A percentile compares a stretch with the other conserved stretches of the same genome.
These are phyloP conservation scores for Verticillium albo-atrum DNA, from an alignment of 2,329 filamentous ascomycete species.

Conservation along the genomic window DNA sequence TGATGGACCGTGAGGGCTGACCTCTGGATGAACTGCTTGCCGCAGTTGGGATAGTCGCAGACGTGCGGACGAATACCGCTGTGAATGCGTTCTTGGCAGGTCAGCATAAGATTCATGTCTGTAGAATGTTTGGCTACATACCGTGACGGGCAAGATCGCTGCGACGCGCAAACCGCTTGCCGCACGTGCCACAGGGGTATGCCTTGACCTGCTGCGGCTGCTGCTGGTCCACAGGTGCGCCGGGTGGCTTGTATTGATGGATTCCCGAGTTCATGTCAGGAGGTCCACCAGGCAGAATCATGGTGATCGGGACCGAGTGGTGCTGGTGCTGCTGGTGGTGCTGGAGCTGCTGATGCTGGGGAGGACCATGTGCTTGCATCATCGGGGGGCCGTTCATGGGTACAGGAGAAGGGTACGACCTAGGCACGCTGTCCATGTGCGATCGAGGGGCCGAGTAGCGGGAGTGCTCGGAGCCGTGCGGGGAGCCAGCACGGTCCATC, in stretches of 20 bases:
- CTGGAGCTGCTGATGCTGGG: conserved; percentile 22
- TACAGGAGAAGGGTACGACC: conserved; percentile 49
- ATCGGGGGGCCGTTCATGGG: conserved; percentile 36
- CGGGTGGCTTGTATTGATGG: conserved; percentile 14
- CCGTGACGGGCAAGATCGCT: conserved; percentile 94
- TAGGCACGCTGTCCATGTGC: conserved; percentile 36
- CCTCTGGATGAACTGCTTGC: conserved; percentile 95
- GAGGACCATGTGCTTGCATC: conserved; percentile 36
- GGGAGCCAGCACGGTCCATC: conserved; percentile 52
- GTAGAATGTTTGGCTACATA: conserved; percentile 40
- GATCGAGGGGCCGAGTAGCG: conserved; percentile 43
- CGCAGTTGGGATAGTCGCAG: conserved; percentile 83
- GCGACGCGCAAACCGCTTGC: conserved; percentile 85
- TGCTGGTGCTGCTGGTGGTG: conserved; percentile 6
- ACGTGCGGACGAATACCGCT: conserved; percentile 86
- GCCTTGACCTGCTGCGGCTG: conserved; percentile 10
- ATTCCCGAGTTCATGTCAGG: conserved; percentile 23
- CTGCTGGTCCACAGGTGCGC: conserved; percentile 2
- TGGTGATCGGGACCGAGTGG: conserved; percentile 23
- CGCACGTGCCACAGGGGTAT: conserved; percentile 80
- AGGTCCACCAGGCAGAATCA: conserved; percentile 39
- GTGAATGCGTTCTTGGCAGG: conserved; percentile 79
- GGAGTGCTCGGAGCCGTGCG: conserved; percentile 56
- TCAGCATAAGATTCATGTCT: conserved; percentile 14
- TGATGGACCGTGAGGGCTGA: conserved; percentile 93